A percentile compares a stretch with the other conserved stretches of the same genome.
Conservation (phyloP, 83 land plant species). For the Diphasiastrum complanatum region DNA sequence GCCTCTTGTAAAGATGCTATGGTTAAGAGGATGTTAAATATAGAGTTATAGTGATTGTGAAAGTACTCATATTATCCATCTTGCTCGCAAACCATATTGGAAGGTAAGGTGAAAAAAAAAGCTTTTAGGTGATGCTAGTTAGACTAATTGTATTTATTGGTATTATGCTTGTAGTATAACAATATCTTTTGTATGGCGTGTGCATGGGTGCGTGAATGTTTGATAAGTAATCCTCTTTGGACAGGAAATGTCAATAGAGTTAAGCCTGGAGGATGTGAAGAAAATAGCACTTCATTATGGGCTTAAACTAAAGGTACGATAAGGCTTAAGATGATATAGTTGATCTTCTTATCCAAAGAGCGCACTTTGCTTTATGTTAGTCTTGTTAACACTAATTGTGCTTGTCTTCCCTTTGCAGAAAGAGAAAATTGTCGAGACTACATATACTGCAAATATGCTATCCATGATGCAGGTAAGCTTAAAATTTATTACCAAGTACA, state of each 20-base stretch:
- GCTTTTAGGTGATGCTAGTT: too few relatives aligned
- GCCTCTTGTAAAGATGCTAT: too few relatives aligned
- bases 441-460: slow-evolving; percentile 69
- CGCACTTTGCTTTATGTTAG: slow-evolving; percentile 4
- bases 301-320: slow-evolving; percentile 63
- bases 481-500: background rate
- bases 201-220: background rate
- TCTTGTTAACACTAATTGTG: slow-evolving; percentile 1
- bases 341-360: background rate
- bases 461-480: slow-evolving; percentile 88
- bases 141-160: too few relatives aligned
- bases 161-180: too few relatives aligned
- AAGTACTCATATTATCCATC: too few relatives aligned
- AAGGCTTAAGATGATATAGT: background rate
- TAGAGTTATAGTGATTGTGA: too few relatives aligned
- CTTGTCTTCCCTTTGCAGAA: slow-evolving; percentile 30
- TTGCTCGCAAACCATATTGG: too few relatives aligned
- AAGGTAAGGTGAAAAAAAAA: too few relatives aligned
- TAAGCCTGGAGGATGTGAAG: slow-evolving; percentile 96
- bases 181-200: too few relatives aligned
- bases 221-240: background rate
- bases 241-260: slow-evolving; percentile 87
- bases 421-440: slow-evolving; percentile 69
- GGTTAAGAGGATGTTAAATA: too few relatives aligned
- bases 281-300: slow-evolving; percentile 68